phyloP scores from a whole-genome alignment of 371 early-diverging fungal species.

The Mucor mucedo region DNA sequence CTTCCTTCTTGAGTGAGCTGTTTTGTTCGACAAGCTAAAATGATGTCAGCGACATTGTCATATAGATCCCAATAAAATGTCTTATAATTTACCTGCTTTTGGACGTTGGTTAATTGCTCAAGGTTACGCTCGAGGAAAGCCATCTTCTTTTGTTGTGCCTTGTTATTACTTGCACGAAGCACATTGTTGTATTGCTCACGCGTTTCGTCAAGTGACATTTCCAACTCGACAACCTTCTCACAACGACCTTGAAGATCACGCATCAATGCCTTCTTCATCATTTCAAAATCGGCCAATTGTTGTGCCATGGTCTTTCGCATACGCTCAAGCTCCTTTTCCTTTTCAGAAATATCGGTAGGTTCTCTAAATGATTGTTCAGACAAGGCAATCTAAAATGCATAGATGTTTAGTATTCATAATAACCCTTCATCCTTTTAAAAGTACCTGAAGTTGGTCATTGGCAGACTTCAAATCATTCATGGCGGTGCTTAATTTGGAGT shows the following conservation, averaged over 20 bases:
- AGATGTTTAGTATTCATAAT: neutral
- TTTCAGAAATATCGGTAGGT: conserved; percentile 50
- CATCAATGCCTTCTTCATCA: conserved; percentile 95
- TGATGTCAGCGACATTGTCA: neutral
- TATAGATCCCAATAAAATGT: neutral
- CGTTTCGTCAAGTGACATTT: conserved; percentile 91
- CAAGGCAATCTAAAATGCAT: conserved; percentile 25
- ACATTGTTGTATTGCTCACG: conserved; percentile 89
- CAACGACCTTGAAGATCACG: conserved; percentile 93
- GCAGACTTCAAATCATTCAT: conserved; percentile 66
- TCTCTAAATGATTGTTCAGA: conserved; percentile 34
- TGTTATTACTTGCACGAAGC: conserved; percentile 77
- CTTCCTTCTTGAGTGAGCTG: conserved; percentile 85
- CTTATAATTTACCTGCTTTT: conserved; percentile 71
- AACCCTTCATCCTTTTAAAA: neutral
- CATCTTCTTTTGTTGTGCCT: conserved; percentile 91
- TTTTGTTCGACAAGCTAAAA: conserved; percentile 89
- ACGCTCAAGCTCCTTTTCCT: conserved; percentile 85
- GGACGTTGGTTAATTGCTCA: conserved; percentile 91
- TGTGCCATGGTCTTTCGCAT: conserved; percentile 88
- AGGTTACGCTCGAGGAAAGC: conserved; percentile 93
- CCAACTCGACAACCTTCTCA: conserved; percentile 93
- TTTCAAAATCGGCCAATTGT: conserved; percentile 93
- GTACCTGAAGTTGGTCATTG: conserved; percentile 73
- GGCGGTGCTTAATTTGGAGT: conserved; percentile 61